Evolutionary conservation across 192 early-diverging fungal species (phyloP), one percentile per base, ranked within the genome.

Genomic region (Martensiomyces pterosporus): DNA sequence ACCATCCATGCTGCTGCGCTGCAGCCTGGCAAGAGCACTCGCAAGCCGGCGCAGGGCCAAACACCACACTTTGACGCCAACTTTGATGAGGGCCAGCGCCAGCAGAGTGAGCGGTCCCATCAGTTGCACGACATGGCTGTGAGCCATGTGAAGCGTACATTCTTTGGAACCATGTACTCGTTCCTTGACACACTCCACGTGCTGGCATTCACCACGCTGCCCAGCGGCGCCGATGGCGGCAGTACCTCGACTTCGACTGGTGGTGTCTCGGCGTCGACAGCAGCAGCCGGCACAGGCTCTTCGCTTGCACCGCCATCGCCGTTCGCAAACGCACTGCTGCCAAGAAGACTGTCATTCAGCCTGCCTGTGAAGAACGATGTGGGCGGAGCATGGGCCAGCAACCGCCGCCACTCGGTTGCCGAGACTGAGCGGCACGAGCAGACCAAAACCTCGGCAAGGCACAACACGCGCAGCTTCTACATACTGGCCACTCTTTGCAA

Each of bases 401-500:
- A 34, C 9, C 68, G 61, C 48, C 29, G 68, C 23, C 52, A 64
- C 25, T 64, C 68, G 12, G 26, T 56, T 19, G 46, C 38, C 4
- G 60, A 55, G 19, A 24, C 22, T 18, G 39, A 40, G 9, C 43
- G 55, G 9, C 60, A 49, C 29, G 55, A 55, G 15, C 52, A 38
- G 29, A 32, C 27, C 16, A 43, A 41, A 37, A 26, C 26, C 22
- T 27, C 36, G 26, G 39, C n/a, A n/a, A 24, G 47, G 4, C 57
- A 55, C 36, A 53, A 22, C 34, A 51, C 45, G 14, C 60, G 60
- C 48, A 70, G 60, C 51, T 72, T 72, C 51, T 63, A 38, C 21
- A 32, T 73, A n/a, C 76, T 97, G 51, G 75, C 94, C 25, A 87
- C 90, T 2, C 75, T 97, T 25, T 86, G 85, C 63, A 95, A 95